Conservation (phyloP, 257 asterid genomes). For the Solanum chmielewskii region DNA sequence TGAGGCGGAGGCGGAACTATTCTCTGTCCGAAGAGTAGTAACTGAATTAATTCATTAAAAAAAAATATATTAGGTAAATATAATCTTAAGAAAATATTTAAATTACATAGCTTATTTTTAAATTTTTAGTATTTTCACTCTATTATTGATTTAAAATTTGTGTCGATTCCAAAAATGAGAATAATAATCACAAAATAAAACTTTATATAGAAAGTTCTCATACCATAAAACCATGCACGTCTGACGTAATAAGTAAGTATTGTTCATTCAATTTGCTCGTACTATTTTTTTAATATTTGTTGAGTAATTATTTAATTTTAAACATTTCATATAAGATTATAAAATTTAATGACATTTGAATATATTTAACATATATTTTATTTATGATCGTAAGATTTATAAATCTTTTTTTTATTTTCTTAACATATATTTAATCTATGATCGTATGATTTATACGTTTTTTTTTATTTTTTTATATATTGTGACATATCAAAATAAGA, state of each 20-base stretch:
- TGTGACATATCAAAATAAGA: not conserved
- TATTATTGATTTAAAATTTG: not conserved
- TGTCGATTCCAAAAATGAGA: not conserved
- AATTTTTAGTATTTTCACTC: not conserved
- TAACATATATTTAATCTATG: not conserved
- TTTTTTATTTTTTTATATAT: not conserved
- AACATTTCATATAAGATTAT: not conserved
- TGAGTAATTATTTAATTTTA: not conserved
- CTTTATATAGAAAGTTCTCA: not conserved
- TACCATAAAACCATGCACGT: not conserved
- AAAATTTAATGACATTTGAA: too few species aligned
- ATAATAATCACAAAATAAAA: not conserved
- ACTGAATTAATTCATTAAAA: not conserved
- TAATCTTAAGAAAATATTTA: not conserved
- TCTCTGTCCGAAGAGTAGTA: not conserved
- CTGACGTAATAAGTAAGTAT: not conserved
- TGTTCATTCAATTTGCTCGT: not conserved
- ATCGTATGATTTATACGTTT: accelerated
- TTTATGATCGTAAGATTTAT: not conserved
- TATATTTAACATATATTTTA: not conserved
- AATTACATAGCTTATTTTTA: not conserved
- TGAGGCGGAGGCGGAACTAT: not conserved
- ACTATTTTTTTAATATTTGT: not conserved
- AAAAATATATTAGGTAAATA: not conserved
- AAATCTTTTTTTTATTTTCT: not conserved